A percentile compares a stretch with the other conserved stretches of the same genome.
Evolutionary conservation across 2,329 filamentous ascomycete genomes (phyloP).

Genomic region (Diaporthe amygdali): DNA sequence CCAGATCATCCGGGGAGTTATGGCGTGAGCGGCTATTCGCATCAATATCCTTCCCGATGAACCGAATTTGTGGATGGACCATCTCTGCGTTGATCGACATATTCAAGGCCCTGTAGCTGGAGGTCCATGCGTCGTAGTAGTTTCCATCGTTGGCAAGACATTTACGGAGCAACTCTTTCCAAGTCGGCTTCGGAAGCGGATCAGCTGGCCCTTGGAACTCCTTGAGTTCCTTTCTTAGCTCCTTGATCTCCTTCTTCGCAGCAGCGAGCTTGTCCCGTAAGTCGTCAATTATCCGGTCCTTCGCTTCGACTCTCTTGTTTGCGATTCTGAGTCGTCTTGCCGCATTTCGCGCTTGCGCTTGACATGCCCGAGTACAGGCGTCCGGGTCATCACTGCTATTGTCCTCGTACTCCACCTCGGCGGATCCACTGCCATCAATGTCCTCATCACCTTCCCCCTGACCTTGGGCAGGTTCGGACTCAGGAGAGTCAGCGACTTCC

Average conservation of each 20-base stretch:
- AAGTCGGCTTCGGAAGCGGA: neutral
- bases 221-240: neutral
- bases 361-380: neutral
- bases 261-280: neutral
- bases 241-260: neutral
- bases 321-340: neutral
- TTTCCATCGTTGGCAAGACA: neutral
- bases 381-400: neutral
- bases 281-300: neutral
- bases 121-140: constrained; percentile 2
- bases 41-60: neutral
- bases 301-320: neutral
- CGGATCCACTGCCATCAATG: neutral
- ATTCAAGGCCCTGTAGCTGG: neutral
- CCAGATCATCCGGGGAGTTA: neutral
- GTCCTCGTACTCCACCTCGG: neutral
- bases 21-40: neutral
- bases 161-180: neutral
- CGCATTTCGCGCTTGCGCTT: neutral
- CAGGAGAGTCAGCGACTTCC: neutral
- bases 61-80: neutral
- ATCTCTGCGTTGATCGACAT: neutral
- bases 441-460: neutral
- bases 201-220: neutral
- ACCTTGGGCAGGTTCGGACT: too few relatives aligned